Percentiles rank a stretch among this genome's conserved stretches.
These are phyloP conservation scores for Capillidium heterosporum DNA, from an alignment of 371 early-diverging fungal species.

Conservation along the genomic window DNA sequence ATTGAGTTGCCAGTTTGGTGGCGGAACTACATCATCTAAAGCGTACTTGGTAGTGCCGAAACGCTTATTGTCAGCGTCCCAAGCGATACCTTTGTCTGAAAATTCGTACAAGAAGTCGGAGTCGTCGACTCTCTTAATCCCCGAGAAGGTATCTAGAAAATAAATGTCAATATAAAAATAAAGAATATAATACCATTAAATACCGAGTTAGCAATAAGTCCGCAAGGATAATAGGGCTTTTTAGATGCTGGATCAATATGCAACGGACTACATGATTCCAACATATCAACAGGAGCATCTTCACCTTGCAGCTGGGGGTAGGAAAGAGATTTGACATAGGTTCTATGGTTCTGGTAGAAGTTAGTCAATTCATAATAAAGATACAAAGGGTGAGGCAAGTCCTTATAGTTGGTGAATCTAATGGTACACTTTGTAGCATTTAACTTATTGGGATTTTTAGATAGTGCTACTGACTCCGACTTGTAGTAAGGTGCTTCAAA, in stretches of 20 bases:
- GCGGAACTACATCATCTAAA: constrained; percentile 32
- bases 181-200: not conserved
- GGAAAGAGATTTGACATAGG: constrained; percentile 83
- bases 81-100: not conserved
- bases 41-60: constrained; percentile 40
- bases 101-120: not conserved
- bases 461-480: not conserved
- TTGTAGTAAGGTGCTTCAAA: not conserved
- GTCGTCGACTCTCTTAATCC: not conserved
- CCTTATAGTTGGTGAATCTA: constrained; percentile 42
- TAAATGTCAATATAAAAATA: not conserved
- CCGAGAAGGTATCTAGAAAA: not conserved
- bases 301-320: constrained; percentile 65
- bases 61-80: not conserved
- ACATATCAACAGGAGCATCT: constrained; percentile 9
- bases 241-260: constrained; percentile 8
- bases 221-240: constrained; percentile 80
- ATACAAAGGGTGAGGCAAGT: constrained; percentile 60
- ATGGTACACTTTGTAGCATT: constrained; percentile 43
- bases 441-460: not conserved
- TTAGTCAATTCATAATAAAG: constrained; percentile 89
- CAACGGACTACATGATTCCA: constrained; percentile 8
- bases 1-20: constrained; percentile 51
- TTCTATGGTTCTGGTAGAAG: constrained; percentile 96
- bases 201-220: constrained; percentile 67